Base-by-base conservation (phyloP, 768 basidiomycete genomes). In the Rhizopogon sp. region DNA sequence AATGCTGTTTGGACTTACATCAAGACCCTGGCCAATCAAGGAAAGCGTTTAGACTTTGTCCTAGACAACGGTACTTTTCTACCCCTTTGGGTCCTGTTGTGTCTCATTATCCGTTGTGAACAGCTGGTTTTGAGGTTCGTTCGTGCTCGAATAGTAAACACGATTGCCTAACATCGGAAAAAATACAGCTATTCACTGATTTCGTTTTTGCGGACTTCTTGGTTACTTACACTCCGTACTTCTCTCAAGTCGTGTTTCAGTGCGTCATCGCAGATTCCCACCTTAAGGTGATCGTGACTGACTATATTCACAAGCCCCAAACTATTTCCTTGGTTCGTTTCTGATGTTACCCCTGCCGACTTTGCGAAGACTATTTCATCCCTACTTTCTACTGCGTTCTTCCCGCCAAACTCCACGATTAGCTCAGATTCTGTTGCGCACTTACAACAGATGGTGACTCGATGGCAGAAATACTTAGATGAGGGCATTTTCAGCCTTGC, bases 271-370 rank as follows among this genome's bases (percentile, higher is more conserved):
- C 9, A 31, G 33, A 35, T 47, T 35, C 25, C 35, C 31, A 13
- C 47, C 14, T 55, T 2, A 7, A 11, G 16, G 2, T 7, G 39
- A 7, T 50, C 10, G 45, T 52, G 52, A 51, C 13, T 70, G 8
- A 67, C 45, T 20, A 39, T 42, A 44, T 17, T 53, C 16, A 52
- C 3, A 57, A 96, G 94, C 72, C 91, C 94, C 0, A 98, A 99
- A 69, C 74, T 89, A 8, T 88, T 98, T 50, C 95, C 95, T 0
- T 99, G 96, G 94, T 99, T 98, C 66, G 95, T 98, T 44, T 93
- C 90, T 10, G 93, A 97, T 67, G 93, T 95, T 28, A 89, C 90
- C 4, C 94, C 96, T 1, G 73, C 78, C 25, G 96, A 99, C 68
- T 97, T 97, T 68, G 61, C 66, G 25, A 69, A 74, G 47, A 79